Base-by-base conservation (phyloP, 192 early-diverging fungal genomes). In the Backusella liffmaniae region DNA sequence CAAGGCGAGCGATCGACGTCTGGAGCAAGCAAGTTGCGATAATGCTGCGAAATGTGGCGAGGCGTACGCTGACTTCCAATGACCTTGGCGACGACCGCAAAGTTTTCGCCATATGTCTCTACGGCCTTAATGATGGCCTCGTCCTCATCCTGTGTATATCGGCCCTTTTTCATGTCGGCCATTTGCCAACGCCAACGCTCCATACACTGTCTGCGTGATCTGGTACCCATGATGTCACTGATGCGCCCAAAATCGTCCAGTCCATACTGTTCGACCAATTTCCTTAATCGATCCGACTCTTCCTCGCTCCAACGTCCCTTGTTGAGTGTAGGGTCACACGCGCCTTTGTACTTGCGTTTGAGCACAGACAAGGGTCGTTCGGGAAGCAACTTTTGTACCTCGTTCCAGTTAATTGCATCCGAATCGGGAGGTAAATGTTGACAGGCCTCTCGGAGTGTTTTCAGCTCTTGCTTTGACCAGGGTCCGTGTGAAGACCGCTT, bases 21-120 rank as follows among this genome's bases (percentile, higher is more conserved):
- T 0, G 80, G 80, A 18, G 65, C 72, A 9, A 81, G 39, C 0
- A 37, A 26, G 21, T 72, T 69, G n/a, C 73, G 67, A 41, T 81
- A 81, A 37, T 77, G 80, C 6, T 77, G 76, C 4, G 69, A 77
- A 0, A 81, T 69, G 26, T 77, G 72, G 36, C 80, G 75, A 0
- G 76, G 42, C 26, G 67, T 81, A 9, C 80, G 76, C 1, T 68
- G 8, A n/a, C 32, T 74, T 3, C 42, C 23, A 8, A 49, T 77
- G 4, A 66, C 80, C 32, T 66, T n/a, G 18, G 65, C 70, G 10
- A 80, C 53, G 5, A 67, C 66, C 4, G 44, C 35, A 71, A 75
- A 80, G n/a, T 80, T 70, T 15, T 76, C 74, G 9, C 79, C 79
- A 39, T 67, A 75, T 5, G 67, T 42, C 7, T 23, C 16, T 0